These are phyloP conservation scores for Acanthamoeba castellanii DNA, from an alignment of 208 protist genomes.

Conservation along the genomic window DNA sequence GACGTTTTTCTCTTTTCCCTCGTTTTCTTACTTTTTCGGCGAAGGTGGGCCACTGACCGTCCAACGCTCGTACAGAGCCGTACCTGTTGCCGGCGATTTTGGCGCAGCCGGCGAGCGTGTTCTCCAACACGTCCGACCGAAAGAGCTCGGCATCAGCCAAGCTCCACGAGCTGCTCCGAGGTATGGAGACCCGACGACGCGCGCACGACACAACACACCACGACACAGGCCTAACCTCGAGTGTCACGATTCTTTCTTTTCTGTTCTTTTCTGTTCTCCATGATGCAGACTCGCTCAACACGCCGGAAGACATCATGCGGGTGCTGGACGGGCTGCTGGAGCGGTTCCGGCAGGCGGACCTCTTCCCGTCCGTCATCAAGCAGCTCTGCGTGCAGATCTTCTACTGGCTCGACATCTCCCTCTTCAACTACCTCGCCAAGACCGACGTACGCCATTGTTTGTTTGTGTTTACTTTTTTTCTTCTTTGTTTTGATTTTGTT, in stretches of 20 bases:
- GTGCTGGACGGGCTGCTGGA: neutral
- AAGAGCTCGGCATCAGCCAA: neutral
- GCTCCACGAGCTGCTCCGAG: neutral
- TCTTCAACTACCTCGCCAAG: constrained; percentile 52
- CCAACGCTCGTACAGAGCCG: neutral
- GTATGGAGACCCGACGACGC: neutral
- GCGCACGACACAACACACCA: too few relatives aligned
- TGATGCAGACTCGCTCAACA: constrained; percentile 22
- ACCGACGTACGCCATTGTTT: neutral
- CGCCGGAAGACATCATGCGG: neutral
- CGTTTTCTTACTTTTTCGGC: neutral
- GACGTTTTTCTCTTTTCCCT: too few relatives aligned
- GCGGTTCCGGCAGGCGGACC: neutral
- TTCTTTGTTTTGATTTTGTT: neutral
- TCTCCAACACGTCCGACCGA: constrained; percentile 22
- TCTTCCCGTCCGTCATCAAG: constrained; percentile 11
- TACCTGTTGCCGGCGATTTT: constrained; percentile 23
- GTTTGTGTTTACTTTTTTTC: neutral
- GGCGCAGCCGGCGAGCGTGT: constrained; percentile 31
- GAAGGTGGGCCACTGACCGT: too few relatives aligned
- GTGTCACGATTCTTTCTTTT: too few relatives aligned
- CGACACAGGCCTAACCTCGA: neutral
- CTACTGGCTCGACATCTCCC: constrained; percentile 37
- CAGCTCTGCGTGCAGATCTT: constrained; percentile 58
- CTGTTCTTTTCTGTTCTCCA: too few relatives aligned